Base-by-base conservation (phyloP, 306 rosid genomes). In the Cucurbita moschata region DNA sequence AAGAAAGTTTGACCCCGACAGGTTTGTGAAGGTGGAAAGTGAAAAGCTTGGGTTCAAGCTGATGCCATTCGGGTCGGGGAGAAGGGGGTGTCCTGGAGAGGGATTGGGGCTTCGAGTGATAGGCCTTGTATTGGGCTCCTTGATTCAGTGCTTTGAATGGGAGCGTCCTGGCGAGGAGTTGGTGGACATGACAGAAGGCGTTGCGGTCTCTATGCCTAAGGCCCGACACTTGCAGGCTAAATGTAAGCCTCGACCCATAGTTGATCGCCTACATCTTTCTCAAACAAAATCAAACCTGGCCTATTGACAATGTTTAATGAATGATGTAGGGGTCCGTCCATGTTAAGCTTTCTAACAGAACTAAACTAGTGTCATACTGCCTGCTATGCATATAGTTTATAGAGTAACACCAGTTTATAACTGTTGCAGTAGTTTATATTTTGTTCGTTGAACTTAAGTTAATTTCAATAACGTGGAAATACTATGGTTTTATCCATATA, bases 1-100 rank as follows among this genome's bases (percentile, higher is more conserved):
- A 5, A 78, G 47, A 9, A 43, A 44, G 46, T 82, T 85, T 43
- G 66, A 64, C 51, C 84, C 84, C 1, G 81, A 82, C 64, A 82
- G 84, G 65, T 78, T 85, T 15, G 62, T 35, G 4, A 60, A 26
- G 8, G 8, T 61, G 13, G 53, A 51, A 6, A 47, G 21, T 16
- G 66, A 35, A 7, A 75, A 54, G 56, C 73, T 39, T 1, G 82
- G 78, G 75, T 77, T 74, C 71, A 58, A 35, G 39, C 61, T 77
- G 18, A n/a, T 74, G 50, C 82, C 83, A 1, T 78, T 78, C 69
- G 81, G 77, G 59, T 30, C 68, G 8, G 81, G 81, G 4, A 54
- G 81, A 60, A 73, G 74, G 16, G 74, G 72, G 5, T 73, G 77
- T 55, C 81, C 77, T 3, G 81, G 81, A 2, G 73, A 55, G 39